Conservation (phyloP, 1,139 yeast species). For the Yamadazyma spencermartinsiae region DNA sequence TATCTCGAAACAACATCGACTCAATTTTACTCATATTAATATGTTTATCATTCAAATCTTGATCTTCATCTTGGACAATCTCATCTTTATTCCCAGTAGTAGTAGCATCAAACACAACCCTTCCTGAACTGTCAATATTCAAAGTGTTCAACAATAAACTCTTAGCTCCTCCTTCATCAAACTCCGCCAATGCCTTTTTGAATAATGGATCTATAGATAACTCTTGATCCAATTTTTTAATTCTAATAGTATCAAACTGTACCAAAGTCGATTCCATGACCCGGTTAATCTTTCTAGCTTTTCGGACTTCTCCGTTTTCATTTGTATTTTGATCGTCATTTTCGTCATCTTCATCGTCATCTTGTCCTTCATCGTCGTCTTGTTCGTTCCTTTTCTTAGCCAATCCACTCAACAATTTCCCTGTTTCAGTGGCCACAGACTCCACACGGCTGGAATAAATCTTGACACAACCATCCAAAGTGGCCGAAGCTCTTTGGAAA, state of each 20-base stretch:
- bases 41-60: constrained; percentile 14
- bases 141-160: constrained; percentile 76
- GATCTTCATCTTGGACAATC: constrained; percentile 14
- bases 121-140: constrained; percentile 53
- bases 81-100: constrained; percentile 22
- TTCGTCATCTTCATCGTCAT: constrained; percentile 19
- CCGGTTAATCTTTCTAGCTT: constrained; percentile 37
- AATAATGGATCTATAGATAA: constrained; percentile 83
- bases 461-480: constrained; percentile 42
- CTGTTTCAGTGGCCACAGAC: constrained; percentile 89
- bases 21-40: constrained; percentile 22
- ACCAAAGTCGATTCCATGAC: constrained; percentile 47
- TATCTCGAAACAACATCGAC: constrained; percentile 25
- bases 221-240: constrained; percentile 75
- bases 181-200: constrained; percentile 85
- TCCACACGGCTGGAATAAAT: constrained; percentile 66
- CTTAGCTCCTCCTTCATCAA: constrained; percentile 95
- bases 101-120: constrained; percentile 65
- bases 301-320: constrained; percentile 20
- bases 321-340: constrained; percentile 13
- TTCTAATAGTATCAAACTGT: constrained; percentile 58
- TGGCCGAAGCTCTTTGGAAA: constrained; percentile 43
- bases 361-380: constrained; percentile 18
- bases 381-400: constrained; percentile 29
- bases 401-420: constrained; percentile 77